Base-by-base conservation (phyloP, 768 basidiomycete genomes). In the Leccinum variicolor region DNA sequence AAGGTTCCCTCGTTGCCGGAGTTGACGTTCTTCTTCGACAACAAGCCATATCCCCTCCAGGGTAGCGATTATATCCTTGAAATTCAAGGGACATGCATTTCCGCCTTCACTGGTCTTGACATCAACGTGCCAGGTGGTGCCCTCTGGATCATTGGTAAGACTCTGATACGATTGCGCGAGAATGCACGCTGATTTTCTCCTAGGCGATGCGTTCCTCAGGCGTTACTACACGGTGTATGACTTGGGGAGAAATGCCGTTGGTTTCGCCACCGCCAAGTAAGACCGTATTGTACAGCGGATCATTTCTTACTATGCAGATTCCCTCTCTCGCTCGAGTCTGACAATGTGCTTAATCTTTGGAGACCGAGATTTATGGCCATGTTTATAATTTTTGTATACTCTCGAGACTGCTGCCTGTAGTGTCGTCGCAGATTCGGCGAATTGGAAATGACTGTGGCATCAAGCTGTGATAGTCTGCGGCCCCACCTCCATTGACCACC, bases 191-290 rank as follows among this genome's bases (percentile, higher is more conserved):
- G 34, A 63, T 52, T 46, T 47, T 25, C 43, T 50, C 56, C 1
- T 60, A 88, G 87, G 91, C 65, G 91, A 95, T 64, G 89, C 86
- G 59, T 97, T 96, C 85, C 85, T 97, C 54, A 89, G 95, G 73
- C 90, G 86, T 69, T 94, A 88, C 73, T 91, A 81, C 75, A 92
- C 90, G n/a, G 89, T 94, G n/a, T 94, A 92, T 65, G 91, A 94
- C 66, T 80, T 89, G 25, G 86, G 80, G 33, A 78, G 75, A 61
- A 64, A 93, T 71, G 92, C 92, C 41, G 89, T 96, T 60, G 94
- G 92, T 45, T 94, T 95, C 64, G 94, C 93, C 23, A 56, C 56
- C n/a, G 66, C 78, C 19, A 62, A 53, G n/a, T 79, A 60, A 75
- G 54, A 29, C n/a, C 26, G 17, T 52, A 13, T 47, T 50, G 28